Evolutionary conservation across 257 asterid genomes (phyloP), one percentile per base, ranked within the genome.

Genomic region (Cordia subcordata): DNA sequence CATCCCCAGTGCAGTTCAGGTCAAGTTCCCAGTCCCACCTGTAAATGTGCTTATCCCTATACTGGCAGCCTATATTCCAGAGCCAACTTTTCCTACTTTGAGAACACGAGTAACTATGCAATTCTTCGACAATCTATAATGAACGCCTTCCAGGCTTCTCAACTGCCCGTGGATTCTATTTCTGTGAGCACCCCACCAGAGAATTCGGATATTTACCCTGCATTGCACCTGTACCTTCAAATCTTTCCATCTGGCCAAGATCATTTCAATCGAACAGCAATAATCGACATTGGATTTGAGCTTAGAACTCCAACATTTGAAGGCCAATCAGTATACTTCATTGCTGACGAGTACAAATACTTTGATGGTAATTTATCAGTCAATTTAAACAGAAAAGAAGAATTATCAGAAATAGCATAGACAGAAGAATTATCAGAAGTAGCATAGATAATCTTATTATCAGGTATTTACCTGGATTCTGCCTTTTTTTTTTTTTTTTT

Each of bases 301-400:
- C 81, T 91, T 8, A 91, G 94, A 75, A 88, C 82, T 69, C 98
- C 82, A 47, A 84, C 88, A 22, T 85, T 91, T 81, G 82, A 88
- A 79, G 95, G 94, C 0, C 94, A 96, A 59, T 94, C 98, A 27
- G 85, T 65, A 67, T 62, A 52, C 70, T 91, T 79, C 78, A 38
- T 4, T 9, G 95, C 63, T 32, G 65, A 68, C 55, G 19, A 0
- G 10, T 91, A 88, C 63, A 69, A 54, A 18, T 72, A 75, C 83
- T 79, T 83, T 44, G 42, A 69, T 38, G 93, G 94, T 86, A 79
- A 67, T 14, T 49, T 1, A 42, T 16, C n/a, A 8, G 20, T n/a
- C 22, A 49, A 49, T 54, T 60, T 27, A 27, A 6, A 27, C 4
- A 27, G 6, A 27, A 27, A 27, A 27, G 44, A 39, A 39, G 44